Evolutionary conservation across 2,329 filamentous ascomycete genomes (phyloP), one percentile per base, ranked within the genome.

Genomic region (Thyridium curvatum): DNA sequence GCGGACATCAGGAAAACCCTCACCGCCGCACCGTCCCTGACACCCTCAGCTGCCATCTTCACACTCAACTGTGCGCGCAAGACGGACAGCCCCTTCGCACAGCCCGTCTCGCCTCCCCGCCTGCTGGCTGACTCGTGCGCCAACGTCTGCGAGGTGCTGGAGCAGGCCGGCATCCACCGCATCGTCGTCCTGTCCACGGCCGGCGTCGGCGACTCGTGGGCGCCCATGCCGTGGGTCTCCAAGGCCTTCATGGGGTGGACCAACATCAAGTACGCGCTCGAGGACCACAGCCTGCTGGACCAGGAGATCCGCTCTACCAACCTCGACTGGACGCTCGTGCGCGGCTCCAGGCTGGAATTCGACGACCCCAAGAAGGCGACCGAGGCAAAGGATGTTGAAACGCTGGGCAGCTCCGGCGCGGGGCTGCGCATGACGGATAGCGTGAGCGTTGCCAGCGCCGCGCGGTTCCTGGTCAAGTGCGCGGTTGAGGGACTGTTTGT

Each of bases 61-160:
- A 65, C 63, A 3, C 44, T 67, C 18, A 67, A 66, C 48, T 53
- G 60, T 3, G 54, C 57, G 37, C 62, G 64, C 41, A 54, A 58
- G 34, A 61, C 61, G 29, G 62, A 65, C 32, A 64, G 53, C 41
- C 65, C 62, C 36, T 66, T 66, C 37, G 58, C 63, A 13, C 38
- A 59, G 10, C 59, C 57, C 15, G 32, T 64, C 14, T 61, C 61
- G 9, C 62, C 60, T n/a, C 56, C 60, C 41, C 53, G 60, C 8
- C 56, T 65, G 37, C 48, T 64, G 2, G 58, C 60, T 12, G 59
- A 65, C 48, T 64, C 60, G 0, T 58, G 53, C 37, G 55, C 55
- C 45, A 62, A 58, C 38, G 37, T 42, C 4, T 61, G 59, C 38
- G 53, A 55, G 26, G 58, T 59, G 18, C 41, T 65, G 17, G 39